Evolutionary conservation across 768 basidiomycete species (phyloP).

Genomic region (Pisolithus tinctorius): DNA sequence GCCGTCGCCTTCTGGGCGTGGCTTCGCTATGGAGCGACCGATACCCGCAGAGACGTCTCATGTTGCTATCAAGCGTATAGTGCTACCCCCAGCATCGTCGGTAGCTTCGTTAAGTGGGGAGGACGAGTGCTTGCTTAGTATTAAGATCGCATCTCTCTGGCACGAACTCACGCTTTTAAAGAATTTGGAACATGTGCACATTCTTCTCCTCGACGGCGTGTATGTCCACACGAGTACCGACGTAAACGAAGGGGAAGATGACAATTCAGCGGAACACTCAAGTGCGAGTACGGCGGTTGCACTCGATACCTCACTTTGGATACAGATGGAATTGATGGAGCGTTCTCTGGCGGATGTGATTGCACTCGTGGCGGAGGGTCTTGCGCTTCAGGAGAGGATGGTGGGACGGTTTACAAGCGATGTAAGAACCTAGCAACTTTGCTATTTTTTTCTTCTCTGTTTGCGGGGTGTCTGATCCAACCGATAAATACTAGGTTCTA

Average conservation of each 20-base stretch:
- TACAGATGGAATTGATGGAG: conserved; percentile 88
- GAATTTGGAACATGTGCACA: conserved; percentile 50
- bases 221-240: conserved; percentile 48
- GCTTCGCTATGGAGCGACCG: conserved; percentile 14
- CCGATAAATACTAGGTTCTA: conserved; percentile 42
- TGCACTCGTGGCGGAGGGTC: conserved; percentile 51
- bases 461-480: not conserved
- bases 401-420: conserved; percentile 73
- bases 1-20: not conserved
- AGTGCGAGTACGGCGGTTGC: not conserved
- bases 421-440: conserved; percentile 37
- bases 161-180: conserved; percentile 57
- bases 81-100: conserved; percentile 39
- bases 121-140: conserved; percentile 32
- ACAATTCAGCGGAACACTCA: not conserved
- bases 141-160: conserved; percentile 58
- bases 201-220: conserved; percentile 61
- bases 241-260: conserved; percentile 23
- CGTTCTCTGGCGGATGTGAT: conserved; percentile 80
- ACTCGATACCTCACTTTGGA: conserved; percentile 65
- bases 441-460: not conserved
- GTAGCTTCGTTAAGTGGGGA: not conserved
- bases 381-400: conserved; percentile 59
- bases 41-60: conserved; percentile 27
- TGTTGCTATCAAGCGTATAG: conserved; percentile 76